Base-by-base conservation (phyloP, 176 grass and related monocot genomes). In the Canna indica region DNA sequence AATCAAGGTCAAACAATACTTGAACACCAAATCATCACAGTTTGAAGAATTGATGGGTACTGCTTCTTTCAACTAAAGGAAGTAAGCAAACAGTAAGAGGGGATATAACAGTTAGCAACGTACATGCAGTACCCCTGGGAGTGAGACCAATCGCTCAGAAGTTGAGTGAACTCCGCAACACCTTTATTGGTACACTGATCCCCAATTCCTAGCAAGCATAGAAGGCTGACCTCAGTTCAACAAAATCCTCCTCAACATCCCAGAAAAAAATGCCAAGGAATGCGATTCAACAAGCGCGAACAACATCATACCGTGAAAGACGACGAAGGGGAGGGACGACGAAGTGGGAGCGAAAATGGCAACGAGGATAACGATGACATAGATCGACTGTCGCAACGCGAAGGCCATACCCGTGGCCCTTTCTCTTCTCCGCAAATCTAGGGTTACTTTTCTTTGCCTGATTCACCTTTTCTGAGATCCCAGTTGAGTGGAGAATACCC, bases 91-190 rank as follows among this genome's bases (percentile, higher is more conserved):
- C 28, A 16, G 58, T 4, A 30, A 20, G 47, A 50, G 47, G 18
- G 47, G 36, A 38, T n/a, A n/a, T n/a, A 35, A 35, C 13, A 64
- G 39, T 30, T 25, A 30, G 20, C 16, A 30, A 47, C 25, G 18
- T 70, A 70, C 67, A 96, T 79, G 91, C 91, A 96, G 76, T 96
- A 82, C 36, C 91, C 91, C 46, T 96, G 68, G 47, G 91, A 96
- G 22, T 85, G 80, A 32, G 91, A 96, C 91, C 87, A 96, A n/a
- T 80, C 67, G 72, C 70, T 78, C 15, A 96, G 85, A 70, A 80
- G 54, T 7, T 88, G 78, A 20, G 88, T 91, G 76, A 91, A 91
- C 69, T 89, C 79, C 27, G 85, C 20, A 42, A 96, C 73, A 52
- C 85, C 91, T 53, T 83, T 68, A 70, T 88, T 96, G 42, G 75